Conservation (phyloP, 345 rosid species). For the Gossypium raimondii region DNA sequence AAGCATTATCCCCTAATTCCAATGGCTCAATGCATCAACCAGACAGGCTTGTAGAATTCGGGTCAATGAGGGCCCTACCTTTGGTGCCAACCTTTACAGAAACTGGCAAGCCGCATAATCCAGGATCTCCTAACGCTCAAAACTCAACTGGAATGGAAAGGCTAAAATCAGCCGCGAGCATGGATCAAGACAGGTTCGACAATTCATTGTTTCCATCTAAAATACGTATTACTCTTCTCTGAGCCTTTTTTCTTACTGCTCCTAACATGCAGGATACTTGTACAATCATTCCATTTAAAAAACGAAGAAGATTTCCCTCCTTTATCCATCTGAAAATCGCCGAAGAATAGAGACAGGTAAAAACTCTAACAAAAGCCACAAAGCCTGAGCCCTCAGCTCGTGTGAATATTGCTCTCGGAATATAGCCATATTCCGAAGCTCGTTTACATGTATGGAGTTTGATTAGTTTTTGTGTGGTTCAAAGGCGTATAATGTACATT, state of each 20-base stretch:
- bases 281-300: conserved; percentile 45
- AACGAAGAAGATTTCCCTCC: conserved; percentile 74
- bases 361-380: conserved; percentile 30
- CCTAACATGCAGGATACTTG: conserved; percentile 42
- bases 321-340: conserved; percentile 46
- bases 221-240: neutral
- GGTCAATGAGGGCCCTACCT: conserved; percentile 37
- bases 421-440: neutral
- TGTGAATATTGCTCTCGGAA: neutral
- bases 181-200: conserved; percentile 52
- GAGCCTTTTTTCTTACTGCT: neutral
- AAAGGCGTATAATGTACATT: conserved; percentile 30
- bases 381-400: conserved; percentile 16
- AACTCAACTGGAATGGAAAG: conserved; percentile 25
- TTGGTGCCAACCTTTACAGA: conserved; percentile 23
- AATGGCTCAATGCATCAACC: conserved; percentile 45
- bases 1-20: conserved; percentile 25
- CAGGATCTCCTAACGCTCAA: conserved; percentile 24
- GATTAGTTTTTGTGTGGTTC: conserved; percentile 16
- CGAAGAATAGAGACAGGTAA: conserved; percentile 12
- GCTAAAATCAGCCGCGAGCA: conserved; percentile 32
- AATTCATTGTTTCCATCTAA: neutral
- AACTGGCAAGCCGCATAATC: conserved; percentile 26
- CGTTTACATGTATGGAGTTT: conserved; percentile 14
- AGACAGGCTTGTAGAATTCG: conserved; percentile 39